Percentiles rank a stretch among this genome's conserved stretches.
These are phyloP conservation scores for Peronospora destructor DNA, from an alignment of 352 stramenopile genomes.

Conservation along the genomic window DNA sequence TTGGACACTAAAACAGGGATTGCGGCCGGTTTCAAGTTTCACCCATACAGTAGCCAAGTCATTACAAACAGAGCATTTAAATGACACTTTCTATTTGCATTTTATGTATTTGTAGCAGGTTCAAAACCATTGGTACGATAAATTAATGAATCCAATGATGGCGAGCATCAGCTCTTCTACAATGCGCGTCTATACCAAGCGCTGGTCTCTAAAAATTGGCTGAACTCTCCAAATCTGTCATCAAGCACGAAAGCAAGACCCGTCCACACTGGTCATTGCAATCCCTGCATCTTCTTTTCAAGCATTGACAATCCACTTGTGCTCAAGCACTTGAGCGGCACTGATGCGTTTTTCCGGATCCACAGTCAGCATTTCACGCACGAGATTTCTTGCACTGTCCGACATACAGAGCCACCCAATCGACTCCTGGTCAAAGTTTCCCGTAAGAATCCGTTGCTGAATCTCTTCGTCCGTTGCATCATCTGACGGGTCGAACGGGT, in stretches of 20 bases:
- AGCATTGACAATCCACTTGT: constrained; percentile 35
- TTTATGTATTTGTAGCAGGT: not conserved
- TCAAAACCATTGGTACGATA: not conserved
- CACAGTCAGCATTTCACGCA: constrained; percentile 38
- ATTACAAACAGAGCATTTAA: not conserved
- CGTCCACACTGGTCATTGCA: not conserved
- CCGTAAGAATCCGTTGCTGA: constrained; percentile 31
- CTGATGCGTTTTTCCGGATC: constrained; percentile 37
- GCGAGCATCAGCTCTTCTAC: constrained; percentile 28
- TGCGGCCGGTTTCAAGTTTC: no score
- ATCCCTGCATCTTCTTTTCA: constrained; percentile 4
- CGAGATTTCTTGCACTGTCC: constrained; percentile 31
- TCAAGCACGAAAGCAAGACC: not conserved
- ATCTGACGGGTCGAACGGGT: constrained; percentile 56
- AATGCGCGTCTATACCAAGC: not conserved
- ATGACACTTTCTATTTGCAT: not conserved
- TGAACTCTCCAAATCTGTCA: constrained; percentile 13
- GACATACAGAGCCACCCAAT: constrained; percentile 38
- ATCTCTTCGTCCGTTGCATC: constrained; percentile 39
- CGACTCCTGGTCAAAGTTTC: constrained; percentile 31
- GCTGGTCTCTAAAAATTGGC: constrained; percentile 3
- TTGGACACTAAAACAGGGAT: no score
- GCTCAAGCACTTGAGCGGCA: constrained; percentile 40
- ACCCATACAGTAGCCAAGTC: no score
- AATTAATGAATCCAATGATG: constrained; percentile 14